These are phyloP conservation scores for Lactifluus subvellereus DNA, from an alignment of 768 basidiomycete species.

Conservation along the genomic window DNA sequence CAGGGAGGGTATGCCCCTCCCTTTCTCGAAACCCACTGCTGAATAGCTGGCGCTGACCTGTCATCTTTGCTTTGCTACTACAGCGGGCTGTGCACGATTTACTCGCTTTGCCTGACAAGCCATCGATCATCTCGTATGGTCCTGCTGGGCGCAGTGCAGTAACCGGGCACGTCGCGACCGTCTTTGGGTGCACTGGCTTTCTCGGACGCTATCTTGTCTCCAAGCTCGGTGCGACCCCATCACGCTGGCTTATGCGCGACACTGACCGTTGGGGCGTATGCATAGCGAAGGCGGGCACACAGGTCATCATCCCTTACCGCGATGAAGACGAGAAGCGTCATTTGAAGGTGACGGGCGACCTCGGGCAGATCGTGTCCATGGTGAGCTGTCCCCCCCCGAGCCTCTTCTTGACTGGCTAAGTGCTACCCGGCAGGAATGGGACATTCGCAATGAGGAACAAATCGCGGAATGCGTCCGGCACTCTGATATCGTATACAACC, in stretches of 20 bases:
- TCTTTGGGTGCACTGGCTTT: slow-evolving; percentile 96
- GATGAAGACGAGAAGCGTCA: slow-evolving; percentile 90
- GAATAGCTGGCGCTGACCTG: background rate
- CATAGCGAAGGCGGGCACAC: slow-evolving; percentile 83
- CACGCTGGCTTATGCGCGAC: background rate
- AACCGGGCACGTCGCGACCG: slow-evolving; percentile 88
- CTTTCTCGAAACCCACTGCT: background rate
- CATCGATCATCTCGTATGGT: slow-evolving; percentile 71
- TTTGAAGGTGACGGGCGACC: slow-evolving; percentile 90
- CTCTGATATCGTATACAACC: slow-evolving; percentile 95
- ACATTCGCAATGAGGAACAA: slow-evolving; percentile 82
- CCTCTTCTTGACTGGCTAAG: background rate
- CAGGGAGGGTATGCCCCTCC: slow-evolving; percentile 10
- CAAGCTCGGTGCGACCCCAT: slow-evolving; percentile 66
- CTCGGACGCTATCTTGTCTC: slow-evolving; percentile 90
- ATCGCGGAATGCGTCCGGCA: slow-evolving; percentile 92
- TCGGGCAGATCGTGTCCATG: slow-evolving; percentile 94
- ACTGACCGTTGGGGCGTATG: background rate
- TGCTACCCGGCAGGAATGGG: slow-evolving; percentile 73
- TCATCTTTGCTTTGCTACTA: slow-evolving; percentile 9
- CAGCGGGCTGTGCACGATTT: slow-evolving; percentile 76
- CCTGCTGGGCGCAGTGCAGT: slow-evolving; percentile 81
- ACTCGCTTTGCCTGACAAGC: slow-evolving; percentile 48
- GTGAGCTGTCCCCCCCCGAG: slow-evolving; percentile 38
- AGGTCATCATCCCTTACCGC: slow-evolving; percentile 91